phyloP scores from a whole-genome alignment of 2,329 filamentous ascomycete species.

The Fusarium sp. region DNA sequence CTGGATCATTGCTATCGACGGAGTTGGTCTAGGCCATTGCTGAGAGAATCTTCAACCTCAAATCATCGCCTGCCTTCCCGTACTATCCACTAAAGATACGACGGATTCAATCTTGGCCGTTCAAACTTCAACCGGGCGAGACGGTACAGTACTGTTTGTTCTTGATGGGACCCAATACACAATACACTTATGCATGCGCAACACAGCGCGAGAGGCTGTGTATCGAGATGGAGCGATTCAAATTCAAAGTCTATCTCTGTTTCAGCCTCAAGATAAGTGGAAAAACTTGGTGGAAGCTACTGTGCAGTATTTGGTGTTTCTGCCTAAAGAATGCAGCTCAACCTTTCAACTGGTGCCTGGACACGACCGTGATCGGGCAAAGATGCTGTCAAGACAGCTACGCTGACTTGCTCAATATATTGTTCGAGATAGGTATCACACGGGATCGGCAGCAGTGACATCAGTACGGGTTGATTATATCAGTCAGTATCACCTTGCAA shows the following conservation, averaged over 20 bases:
- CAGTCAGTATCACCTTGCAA: conserved; percentile 38
- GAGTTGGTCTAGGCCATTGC: conserved; percentile 17
- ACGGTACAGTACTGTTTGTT: not conserved
- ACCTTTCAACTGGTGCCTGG: conserved; percentile 19
- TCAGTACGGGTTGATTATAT: too few relatives aligned
- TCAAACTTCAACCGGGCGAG: conserved; percentile 16
- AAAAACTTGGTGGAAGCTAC: conserved; percentile 32
- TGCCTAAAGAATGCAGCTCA: conserved; percentile 14
- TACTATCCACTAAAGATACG: conserved; percentile 12
- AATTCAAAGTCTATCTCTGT: conserved; percentile 27
- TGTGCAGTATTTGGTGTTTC: conserved; percentile 2
- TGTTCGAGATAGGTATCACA: conserved; percentile 35
- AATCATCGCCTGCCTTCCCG: conserved; percentile 5
- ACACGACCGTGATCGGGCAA: conserved; percentile 5
- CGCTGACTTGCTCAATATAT: conserved; percentile 17
- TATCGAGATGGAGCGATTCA: conserved; percentile 19
- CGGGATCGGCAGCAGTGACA: conserved; percentile 35
- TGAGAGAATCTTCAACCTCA: conserved; percentile 21
- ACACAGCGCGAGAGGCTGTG: conserved; percentile 29
- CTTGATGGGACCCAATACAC: too few relatives aligned
- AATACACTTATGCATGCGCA: conserved; percentile 12
- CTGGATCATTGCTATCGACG: conserved; percentile 18
- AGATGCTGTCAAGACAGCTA: conserved; percentile 3
- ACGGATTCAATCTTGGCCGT: conserved; percentile 3
- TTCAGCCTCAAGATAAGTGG: conserved; percentile 43